A percentile compares a stretch with the other conserved stretches of the same genome.
These are phyloP conservation scores for Gonapodya sp. DNA, from an alignment of 192 early-diverging fungal genomes.

Conservation along the genomic window DNA sequence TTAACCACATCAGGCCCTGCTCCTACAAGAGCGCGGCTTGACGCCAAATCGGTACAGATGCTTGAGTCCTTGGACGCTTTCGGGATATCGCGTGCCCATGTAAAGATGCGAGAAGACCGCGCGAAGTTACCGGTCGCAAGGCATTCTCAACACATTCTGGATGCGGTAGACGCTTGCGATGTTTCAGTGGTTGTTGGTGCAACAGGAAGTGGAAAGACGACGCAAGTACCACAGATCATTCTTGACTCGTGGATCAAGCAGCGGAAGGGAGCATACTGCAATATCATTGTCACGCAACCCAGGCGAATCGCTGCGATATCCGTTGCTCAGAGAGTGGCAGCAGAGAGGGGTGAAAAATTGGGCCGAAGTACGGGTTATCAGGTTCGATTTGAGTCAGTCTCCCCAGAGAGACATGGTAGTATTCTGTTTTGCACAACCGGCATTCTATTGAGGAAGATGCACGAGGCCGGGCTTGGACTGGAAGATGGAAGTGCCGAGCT, in stretches of 20 bases:
- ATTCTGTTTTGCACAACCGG: slow-evolving; percentile 25
- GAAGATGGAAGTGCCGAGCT: not conserved
- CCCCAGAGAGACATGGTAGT: slow-evolving; percentile 14
- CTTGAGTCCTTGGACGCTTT: not conserved
- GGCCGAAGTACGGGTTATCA: slow-evolving; percentile 22
- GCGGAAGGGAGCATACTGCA: slow-evolving; percentile 2
- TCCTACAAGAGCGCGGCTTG: not conserved
- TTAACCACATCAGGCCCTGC: not conserved
- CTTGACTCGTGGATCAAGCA: not conserved
- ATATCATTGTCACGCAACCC: slow-evolving; percentile 27
- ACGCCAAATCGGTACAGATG: not conserved
- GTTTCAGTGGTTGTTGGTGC: not conserved
- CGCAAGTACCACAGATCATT: slow-evolving; percentile 2
- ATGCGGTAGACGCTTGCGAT: not conserved
- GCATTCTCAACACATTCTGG: not conserved
- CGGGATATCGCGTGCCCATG: not conserved
- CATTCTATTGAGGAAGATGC: slow-evolving; percentile 19
- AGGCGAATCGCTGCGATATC: slow-evolving; percentile 23
- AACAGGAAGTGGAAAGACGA: slow-evolving; percentile 5
- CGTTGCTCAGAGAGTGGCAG: slow-evolving; percentile 18
- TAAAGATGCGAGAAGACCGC: not conserved
- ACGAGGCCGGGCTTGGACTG: not conserved
- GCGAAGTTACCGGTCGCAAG: not conserved
- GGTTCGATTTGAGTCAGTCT: slow-evolving; percentile 17
- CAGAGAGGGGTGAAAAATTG: slow-evolving; percentile 9